Evolutionary conservation across 495 filamentous ascomycete genomes (phyloP).

Genomic region (Parathielavia hyrcaniae): DNA sequence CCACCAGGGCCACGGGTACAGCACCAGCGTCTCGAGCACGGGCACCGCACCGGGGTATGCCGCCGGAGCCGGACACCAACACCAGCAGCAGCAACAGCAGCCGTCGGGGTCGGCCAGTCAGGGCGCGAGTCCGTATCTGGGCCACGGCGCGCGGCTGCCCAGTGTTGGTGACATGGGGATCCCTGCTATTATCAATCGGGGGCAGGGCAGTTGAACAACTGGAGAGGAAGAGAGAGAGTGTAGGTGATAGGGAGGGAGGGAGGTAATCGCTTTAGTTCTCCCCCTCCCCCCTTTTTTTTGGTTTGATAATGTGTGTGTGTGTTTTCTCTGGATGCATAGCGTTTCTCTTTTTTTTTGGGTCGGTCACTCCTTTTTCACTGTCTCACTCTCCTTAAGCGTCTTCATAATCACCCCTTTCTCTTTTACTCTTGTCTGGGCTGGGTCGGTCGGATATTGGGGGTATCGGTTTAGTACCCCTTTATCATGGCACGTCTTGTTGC

Average conservation of each 20-base stretch:
- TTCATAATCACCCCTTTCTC: conserved; percentile 7
- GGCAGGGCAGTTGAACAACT: conserved; percentile 20
- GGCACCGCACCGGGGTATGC: conserved; percentile 24
- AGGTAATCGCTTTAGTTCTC: not conserved
- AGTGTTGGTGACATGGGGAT: conserved; percentile 52
- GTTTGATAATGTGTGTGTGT: too few relatives aligned
- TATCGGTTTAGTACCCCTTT: too few relatives aligned
- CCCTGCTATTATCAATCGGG: conserved; percentile 50
- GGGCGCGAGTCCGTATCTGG: conserved; percentile 44
- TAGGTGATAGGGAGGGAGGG: too few relatives aligned
- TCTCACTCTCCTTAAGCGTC: not conserved
- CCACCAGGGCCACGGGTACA: conserved; percentile 33
- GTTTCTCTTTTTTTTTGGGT: not conserved
- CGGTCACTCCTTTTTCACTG: conserved; percentile 9
- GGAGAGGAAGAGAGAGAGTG: too few relatives aligned
- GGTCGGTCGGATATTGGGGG: too few relatives aligned
- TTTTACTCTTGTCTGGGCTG: not conserved
- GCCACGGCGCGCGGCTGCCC: conserved; percentile 42
- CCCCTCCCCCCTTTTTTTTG: conserved; percentile 5
- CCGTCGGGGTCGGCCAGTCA: conserved; percentile 26
- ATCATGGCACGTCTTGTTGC: conserved; percentile 3
- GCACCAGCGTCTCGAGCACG: conserved; percentile 38
- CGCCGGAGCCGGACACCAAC: conserved; percentile 7
- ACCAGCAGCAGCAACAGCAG: conserved; percentile 17
- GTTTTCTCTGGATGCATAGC: not conserved